phyloP scores from a whole-genome alignment of 176 grass and related monocot species.

The Echinochloa phyllopogon region DNA sequence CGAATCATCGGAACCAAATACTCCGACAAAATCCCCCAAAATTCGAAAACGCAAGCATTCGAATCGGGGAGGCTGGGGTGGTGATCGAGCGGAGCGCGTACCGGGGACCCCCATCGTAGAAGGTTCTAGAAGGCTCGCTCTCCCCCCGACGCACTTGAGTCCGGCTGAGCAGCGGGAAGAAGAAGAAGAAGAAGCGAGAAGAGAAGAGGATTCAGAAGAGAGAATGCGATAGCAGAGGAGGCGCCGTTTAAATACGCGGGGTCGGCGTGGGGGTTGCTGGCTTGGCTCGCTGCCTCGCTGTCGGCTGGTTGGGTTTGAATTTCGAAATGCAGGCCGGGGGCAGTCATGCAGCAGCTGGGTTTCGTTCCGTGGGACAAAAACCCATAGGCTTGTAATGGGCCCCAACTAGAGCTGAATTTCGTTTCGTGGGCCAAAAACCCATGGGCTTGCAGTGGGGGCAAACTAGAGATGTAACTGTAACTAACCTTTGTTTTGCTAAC shows the following conservation, averaged over 20 bases:
- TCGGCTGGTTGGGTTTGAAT: constrained; percentile 23
- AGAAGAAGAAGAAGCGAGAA: neutral
- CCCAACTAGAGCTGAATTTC: neutral
- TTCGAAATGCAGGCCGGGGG: neutral
- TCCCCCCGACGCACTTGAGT: neutral
- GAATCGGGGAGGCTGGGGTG: neutral
- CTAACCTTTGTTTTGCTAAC: neutral
- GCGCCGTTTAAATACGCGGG: neutral
- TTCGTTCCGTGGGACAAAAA: too few species aligned
- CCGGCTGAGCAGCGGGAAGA: neutral
- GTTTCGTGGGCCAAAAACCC: neutral
- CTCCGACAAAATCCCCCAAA: neutral
- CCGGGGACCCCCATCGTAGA: neutral
- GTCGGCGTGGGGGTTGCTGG: neutral
- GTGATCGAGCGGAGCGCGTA: constrained; percentile 27
- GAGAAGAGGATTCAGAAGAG: neutral
- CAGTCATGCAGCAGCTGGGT: neutral
- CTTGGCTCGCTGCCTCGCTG: neutral
- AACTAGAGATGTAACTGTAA: neutral
- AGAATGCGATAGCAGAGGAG: neutral
- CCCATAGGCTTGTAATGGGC: too few species aligned
- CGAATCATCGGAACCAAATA: neutral
- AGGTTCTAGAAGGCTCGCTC: constrained; percentile 3
- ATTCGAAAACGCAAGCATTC: constrained; percentile 15
- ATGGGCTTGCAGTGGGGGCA: neutral